Evolutionary conservation across 768 basidiomycete species (phyloP).

Genomic region (Suillus cothurnatus): DNA sequence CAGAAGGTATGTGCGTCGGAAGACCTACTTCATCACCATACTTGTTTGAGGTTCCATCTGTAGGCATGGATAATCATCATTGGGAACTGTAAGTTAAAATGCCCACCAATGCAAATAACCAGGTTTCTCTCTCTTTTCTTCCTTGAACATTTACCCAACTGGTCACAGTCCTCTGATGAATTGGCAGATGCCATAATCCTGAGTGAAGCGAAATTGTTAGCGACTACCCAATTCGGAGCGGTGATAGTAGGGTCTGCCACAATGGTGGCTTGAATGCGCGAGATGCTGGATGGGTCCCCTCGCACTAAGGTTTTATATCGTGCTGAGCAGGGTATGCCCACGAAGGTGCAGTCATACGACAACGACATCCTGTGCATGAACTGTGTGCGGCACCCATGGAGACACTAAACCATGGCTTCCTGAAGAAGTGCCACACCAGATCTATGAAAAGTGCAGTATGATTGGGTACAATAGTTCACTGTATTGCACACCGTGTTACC

Average conservation of each 20-base stretch:
- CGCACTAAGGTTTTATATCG: background rate
- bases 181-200: background rate
- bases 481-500: background rate
- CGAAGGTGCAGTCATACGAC: background rate
- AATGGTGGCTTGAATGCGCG: background rate
- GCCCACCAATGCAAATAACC: slow-evolving; percentile 28
- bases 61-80: background rate
- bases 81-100: background rate
- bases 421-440: background rate
- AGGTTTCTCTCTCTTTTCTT: slow-evolving; percentile 16
- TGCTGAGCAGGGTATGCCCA: background rate
- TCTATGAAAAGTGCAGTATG: background rate
- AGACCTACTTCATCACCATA: slow-evolving; percentile 30
- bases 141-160: background rate
- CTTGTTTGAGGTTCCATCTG: slow-evolving; percentile 39
- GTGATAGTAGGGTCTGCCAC: background rate
- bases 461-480: background rate
- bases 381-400: background rate
- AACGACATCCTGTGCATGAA: background rate
- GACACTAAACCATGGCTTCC: background rate
- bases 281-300: background rate
- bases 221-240: background rate
- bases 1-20: background rate
- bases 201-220: background rate
- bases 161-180: background rate